These are phyloP conservation scores for Aspergillus persii DNA, from an alignment of 2,329 filamentous ascomycete genomes.

Conservation along the genomic window DNA sequence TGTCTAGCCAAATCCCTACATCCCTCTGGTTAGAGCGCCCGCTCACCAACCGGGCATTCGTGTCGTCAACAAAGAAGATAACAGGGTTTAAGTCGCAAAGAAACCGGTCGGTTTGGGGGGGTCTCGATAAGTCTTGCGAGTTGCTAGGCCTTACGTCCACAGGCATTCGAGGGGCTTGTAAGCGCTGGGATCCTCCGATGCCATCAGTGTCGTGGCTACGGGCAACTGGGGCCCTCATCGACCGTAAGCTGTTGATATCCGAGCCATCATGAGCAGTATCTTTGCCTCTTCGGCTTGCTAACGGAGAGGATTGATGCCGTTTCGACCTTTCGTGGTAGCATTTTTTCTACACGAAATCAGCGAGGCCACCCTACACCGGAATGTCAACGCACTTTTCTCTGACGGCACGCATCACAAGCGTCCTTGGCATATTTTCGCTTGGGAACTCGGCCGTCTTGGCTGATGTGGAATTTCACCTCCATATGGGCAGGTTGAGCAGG, in stretches of 20 bases:
- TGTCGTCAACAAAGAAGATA: slow-evolving; percentile 12
- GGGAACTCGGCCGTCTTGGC: slow-evolving; percentile 8
- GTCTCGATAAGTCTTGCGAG: not conserved
- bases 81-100: slow-evolving; percentile 20
- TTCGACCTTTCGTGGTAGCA: slow-evolving; percentile 5
- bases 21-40: slow-evolving; percentile 12
- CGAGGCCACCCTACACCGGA: not conserved
- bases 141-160: not conserved
- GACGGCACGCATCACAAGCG: slow-evolving; percentile 13
- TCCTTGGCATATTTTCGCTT: slow-evolving; percentile 9
- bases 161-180: not conserved
- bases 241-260: not conserved
- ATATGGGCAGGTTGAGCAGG: not conserved
- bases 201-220: too few relatives aligned
- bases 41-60: slow-evolving; percentile 9
- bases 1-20: slow-evolving; percentile 15
- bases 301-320: not conserved
- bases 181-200: not conserved
- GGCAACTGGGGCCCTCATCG: not conserved
- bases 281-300: not conserved
- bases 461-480: slow-evolving; percentile 16
- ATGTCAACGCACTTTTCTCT: slow-evolving; percentile 9
- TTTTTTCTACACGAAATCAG: slow-evolving; percentile 3
- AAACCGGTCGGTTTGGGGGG: slow-evolving; percentile 11
- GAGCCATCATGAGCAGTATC: too few relatives aligned